These are phyloP conservation scores for Suillus decipiens DNA, from an alignment of 768 basidiomycete species.

Conservation along the genomic window DNA sequence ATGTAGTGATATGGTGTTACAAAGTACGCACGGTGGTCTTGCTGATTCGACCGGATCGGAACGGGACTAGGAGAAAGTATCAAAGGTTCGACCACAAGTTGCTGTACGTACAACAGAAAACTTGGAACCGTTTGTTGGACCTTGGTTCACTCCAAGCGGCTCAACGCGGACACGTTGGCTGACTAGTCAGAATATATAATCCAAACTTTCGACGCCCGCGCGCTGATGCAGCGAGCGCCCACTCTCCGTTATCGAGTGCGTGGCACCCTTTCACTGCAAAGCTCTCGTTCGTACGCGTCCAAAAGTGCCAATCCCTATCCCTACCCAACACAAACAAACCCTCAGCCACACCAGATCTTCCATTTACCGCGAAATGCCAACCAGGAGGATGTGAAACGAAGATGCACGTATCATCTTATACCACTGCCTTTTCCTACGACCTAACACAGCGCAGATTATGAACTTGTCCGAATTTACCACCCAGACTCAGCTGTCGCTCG, in stretches of 20 bases:
- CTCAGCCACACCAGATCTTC: slow-evolving; percentile 65
- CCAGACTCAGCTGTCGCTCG: slow-evolving; percentile 61
- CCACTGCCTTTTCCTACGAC: slow-evolving; percentile 10
- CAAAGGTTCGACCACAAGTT: neutral
- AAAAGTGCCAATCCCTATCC: slow-evolving; percentile 42
- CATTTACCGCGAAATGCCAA: slow-evolving; percentile 57
- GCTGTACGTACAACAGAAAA: neutral
- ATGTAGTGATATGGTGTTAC: neutral
- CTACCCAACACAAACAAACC: slow-evolving; percentile 50
- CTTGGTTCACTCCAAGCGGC: neutral
- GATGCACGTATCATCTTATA: slow-evolving; percentile 35
- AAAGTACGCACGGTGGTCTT: neutral
- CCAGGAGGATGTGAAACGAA: slow-evolving; percentile 53
- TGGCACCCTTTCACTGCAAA: slow-evolving; percentile 9
- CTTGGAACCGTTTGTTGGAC: neutral
- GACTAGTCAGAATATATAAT: neutral
- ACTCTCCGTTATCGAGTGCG: neutral
- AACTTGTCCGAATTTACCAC: slow-evolving; percentile 79
- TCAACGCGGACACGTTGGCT: neutral
- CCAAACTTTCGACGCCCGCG: neutral
- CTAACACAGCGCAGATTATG: slow-evolving; percentile 54
- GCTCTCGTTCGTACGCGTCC: slow-evolving; percentile 20
- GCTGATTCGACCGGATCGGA: neutral
- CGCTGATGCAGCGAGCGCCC: neutral
- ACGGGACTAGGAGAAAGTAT: neutral